phyloP scores from a whole-genome alignment of 371 early-diverging fungal species.

The Rhizopus stolonifer region DNA sequence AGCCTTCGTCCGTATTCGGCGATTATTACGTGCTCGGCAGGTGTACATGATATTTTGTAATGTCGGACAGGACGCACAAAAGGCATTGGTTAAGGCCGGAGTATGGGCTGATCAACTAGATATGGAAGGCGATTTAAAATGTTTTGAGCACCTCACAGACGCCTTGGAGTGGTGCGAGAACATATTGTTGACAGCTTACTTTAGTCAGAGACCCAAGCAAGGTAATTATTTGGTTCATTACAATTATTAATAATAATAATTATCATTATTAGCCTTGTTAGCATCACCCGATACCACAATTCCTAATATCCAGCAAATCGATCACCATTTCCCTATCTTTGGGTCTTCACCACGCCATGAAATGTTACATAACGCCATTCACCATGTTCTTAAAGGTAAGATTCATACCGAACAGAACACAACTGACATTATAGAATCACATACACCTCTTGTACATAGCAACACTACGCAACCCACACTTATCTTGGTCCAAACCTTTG shows the following conservation, averaged over 20 bases:
- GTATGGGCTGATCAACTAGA: slow-evolving; percentile 63
- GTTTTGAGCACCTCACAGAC: slow-evolving; percentile 79
- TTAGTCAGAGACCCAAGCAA: slow-evolving; percentile 41
- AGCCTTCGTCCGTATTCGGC: slow-evolving; percentile 86
- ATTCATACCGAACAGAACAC: too few species aligned
- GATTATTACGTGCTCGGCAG: slow-evolving; percentile 64
- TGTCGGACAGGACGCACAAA: slow-evolving; percentile 65
- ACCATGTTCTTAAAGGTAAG: slow-evolving; percentile 40
- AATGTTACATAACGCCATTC: slow-evolving; percentile 39
- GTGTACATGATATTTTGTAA: slow-evolving; percentile 89
- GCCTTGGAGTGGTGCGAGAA: slow-evolving; percentile 97
- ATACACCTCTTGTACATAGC: slow-evolving; percentile 24
- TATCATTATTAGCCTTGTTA: neutral
- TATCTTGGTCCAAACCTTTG: slow-evolving; percentile 68
- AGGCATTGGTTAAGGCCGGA: slow-evolving; percentile 74
- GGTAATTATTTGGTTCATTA: too few species aligned
- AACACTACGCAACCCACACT: slow-evolving; percentile 56
- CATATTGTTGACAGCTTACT: slow-evolving; percentile 71
- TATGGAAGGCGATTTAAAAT: slow-evolving; percentile 56
- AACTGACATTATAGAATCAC: slow-evolving; percentile 12
- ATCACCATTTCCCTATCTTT: neutral
- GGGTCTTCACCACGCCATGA: slow-evolving; percentile 35
- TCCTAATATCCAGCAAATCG: neutral
- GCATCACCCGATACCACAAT: slow-evolving; percentile 2
- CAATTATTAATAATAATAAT: slow-evolving; percentile 6